Conservation (phyloP, 352 stramenopile species). For the Pythium grandisporangium region DNA sequence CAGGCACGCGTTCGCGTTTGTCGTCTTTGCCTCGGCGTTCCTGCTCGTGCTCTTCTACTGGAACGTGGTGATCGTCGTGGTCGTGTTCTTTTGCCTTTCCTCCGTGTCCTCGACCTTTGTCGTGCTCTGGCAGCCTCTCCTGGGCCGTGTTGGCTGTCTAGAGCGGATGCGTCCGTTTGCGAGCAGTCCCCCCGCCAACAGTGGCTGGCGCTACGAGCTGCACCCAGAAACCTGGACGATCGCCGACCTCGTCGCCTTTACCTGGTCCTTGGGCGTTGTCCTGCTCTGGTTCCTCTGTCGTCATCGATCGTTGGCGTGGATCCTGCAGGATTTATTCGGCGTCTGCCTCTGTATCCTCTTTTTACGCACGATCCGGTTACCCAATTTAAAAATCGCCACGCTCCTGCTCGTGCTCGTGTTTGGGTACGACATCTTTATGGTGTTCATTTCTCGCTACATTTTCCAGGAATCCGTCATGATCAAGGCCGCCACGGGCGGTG, state of each 20-base stretch:
- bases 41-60: constrained; percentile 90
- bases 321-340: constrained; percentile 92
- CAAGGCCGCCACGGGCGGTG: constrained; percentile 87
- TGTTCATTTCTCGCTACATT: constrained; percentile 91
- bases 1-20: constrained; percentile 84
- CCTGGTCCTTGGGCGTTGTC: constrained; percentile 34
- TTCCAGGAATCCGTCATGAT: constrained; percentile 93
- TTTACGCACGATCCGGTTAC: constrained; percentile 86
- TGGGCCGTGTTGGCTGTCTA: constrained; percentile 28
- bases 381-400: constrained; percentile 88
- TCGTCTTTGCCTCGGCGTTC: constrained; percentile 85
- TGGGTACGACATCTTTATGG: constrained; percentile 96
- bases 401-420: constrained; percentile 91
- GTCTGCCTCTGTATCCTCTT: constrained; percentile 93
- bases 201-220: constrained; percentile 27
- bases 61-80: constrained; percentile 68
- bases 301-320: constrained; percentile 78
- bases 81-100: constrained; percentile 54
- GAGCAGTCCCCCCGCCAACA: background rate
- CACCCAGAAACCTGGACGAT: constrained; percentile 63
- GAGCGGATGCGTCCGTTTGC: constrained; percentile 22
- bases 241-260: constrained; percentile 79
- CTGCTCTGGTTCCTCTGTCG: constrained; percentile 71
- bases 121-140: constrained; percentile 50
- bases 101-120: constrained; percentile 43